phyloP scores from a whole-genome alignment of 164 flowering plant genomes.

The Magnolia changhungtana region DNA sequence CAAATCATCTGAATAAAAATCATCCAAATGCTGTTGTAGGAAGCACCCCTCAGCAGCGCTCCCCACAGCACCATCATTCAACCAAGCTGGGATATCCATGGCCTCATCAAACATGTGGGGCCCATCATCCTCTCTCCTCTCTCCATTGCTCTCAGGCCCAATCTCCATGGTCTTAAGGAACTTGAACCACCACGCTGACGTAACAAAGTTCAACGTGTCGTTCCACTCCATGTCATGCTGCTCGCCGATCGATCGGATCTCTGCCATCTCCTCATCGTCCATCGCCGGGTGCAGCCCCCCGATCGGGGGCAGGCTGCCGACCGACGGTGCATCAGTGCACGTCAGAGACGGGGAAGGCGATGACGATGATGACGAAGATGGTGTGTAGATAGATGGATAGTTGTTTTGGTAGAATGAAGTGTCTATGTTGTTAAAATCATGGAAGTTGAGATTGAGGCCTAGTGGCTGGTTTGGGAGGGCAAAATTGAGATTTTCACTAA shows the following conservation, averaged over 20 bases:
- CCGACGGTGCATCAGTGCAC: slow-evolving; percentile 21
- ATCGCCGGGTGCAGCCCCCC: slow-evolving; percentile 50
- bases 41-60: slow-evolving; percentile 48
- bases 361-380: neutral
- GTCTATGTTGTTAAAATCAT: slow-evolving; percentile 63
- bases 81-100: slow-evolving; percentile 75
- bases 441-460: slow-evolving; percentile 82
- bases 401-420: slow-evolving; percentile 26
- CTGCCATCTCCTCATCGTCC: slow-evolving; percentile 79
- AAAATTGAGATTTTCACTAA: slow-evolving; percentile 45
- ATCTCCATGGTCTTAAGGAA: slow-evolving; percentile 57
- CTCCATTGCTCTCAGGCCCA: slow-evolving; percentile 25
- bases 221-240: slow-evolving; percentile 87
- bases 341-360: slow-evolving; percentile 40
- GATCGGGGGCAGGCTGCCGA: slow-evolving; percentile 9
- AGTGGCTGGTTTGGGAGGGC: slow-evolving; percentile 69
- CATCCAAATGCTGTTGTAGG: slow-evolving; percentile 43
- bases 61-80: slow-evolving; percentile 22
- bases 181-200: slow-evolving; percentile 89
- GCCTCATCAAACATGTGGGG: slow-evolving; percentile 47
- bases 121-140: slow-evolving; percentile 31
- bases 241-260: slow-evolving; percentile 80
- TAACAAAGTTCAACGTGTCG: slow-evolving; percentile 65
- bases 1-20: slow-evolving; percentile 39
- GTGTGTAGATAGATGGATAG: slow-evolving; percentile 32